Evolutionary conservation across 1,284 basidiomycete species (phyloP), one percentile per base, ranked within the genome.

Genomic region (Pseudozyma thailandica): DNA sequence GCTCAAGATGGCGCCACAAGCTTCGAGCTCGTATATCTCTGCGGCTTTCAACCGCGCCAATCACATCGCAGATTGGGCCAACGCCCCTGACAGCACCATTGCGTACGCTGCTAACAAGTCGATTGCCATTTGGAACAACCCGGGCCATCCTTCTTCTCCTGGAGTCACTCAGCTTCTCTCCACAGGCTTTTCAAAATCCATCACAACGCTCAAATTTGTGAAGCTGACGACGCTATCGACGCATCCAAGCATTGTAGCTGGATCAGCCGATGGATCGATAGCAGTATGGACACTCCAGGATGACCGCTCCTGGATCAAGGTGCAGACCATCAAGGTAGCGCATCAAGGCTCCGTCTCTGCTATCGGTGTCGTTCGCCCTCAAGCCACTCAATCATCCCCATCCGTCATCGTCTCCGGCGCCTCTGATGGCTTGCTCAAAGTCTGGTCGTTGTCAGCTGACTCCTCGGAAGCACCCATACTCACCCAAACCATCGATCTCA

Each of bases 61-160:
- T 28, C 75, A 81, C 55, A 55, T 74, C 16, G 78, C 77, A 4
- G 80, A 81, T 41, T 79, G 78, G 72, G 58, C 72, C 31, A 30
- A 49, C 26, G 42, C 50, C 51, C 55, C 45, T 37, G 33, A 37
- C 31, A 42, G 51, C 35, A 38, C 52, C 28, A 61, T 80, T 18
- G 76, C 72, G 4, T 81, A 74, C 55, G 80, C 74, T 9, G 63
- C 72, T 23, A 74, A 80, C 69, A 72, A 75, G 43, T 63, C 63
- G 43, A 63, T 82, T 28, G 76, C 68, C 15, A 50, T 76, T 21
- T 79, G 65, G 74, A 52, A 51, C 42, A 31, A 48, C 23, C 63
- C 66, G 10, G 62, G 55, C 7, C 59, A 66, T 27, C 37, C 52
- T 12, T 46, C 27, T 16, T 66, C 61, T 4, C 44, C 58, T 20